These are phyloP conservation scores for Lathyrus tuberosus DNA, from an alignment of 306 rosid genomes.

Conservation along the genomic window DNA sequence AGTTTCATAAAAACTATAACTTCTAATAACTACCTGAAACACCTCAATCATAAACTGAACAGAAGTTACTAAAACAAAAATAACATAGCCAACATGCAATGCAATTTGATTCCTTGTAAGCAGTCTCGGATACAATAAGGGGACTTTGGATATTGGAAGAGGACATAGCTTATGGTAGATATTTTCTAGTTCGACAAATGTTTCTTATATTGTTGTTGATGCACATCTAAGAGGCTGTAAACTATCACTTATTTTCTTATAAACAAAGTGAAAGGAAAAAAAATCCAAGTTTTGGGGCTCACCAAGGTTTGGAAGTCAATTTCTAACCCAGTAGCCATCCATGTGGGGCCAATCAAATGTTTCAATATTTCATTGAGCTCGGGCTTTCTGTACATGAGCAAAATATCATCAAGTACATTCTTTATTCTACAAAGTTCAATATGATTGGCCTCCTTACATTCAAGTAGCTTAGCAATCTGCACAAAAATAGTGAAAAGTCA, in stretches of 20 bases:
- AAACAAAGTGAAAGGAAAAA: neutral
- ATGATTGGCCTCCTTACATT: conserved; percentile 91
- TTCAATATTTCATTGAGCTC: conserved; percentile 75
- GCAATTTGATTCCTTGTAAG: neutral
- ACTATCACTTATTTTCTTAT: conserved; percentile 9
- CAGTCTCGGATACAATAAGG: neutral
- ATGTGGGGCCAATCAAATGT: conserved; percentile 83
- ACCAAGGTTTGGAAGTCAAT: conserved; percentile 77
- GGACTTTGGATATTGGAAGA: neutral
- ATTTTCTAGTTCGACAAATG: conserved; percentile 5
- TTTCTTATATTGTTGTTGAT: neutral
- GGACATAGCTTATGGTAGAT: neutral
- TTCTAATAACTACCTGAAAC: neutral
- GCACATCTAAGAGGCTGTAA: conserved; percentile 15
- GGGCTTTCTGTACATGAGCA: conserved; percentile 64
- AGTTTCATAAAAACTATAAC: neutral
- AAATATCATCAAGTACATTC: conserved; percentile 81
- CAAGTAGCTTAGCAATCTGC: conserved; percentile 98
- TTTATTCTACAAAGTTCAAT: conserved; percentile 91
- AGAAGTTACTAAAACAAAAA: conserved; percentile 5
- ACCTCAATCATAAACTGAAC: conserved; percentile 4
- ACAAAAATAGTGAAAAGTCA: conserved; percentile 40
- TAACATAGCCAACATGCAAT: neutral
- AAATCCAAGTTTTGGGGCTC: conserved; percentile 44
- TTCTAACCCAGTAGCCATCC: conserved; percentile 90